phyloP scores from a whole-genome alignment of 345 rosid genomes.

The Ceriops decandra region DNA sequence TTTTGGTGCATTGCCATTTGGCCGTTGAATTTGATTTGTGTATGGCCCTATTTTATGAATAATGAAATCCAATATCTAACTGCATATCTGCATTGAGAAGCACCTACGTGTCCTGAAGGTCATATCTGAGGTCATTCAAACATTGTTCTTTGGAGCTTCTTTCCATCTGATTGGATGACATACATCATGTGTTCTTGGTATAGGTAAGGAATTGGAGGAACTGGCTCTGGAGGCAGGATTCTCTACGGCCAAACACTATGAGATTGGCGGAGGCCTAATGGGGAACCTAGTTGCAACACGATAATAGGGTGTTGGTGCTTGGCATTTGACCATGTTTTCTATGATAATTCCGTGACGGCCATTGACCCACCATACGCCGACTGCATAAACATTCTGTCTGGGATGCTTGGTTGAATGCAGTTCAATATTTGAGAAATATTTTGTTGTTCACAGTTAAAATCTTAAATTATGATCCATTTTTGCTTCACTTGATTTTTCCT shows the following conservation, averaged over 20 bases:
- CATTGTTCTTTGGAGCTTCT: neutral
- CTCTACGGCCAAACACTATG: slow-evolving; percentile 60
- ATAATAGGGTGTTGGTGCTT: slow-evolving; percentile 18
- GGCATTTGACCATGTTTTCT: neutral
- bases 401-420: too few relatives aligned
- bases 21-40: neutral
- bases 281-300: slow-evolving; percentile 71
- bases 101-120: too few relatives aligned
- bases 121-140: too few relatives aligned
- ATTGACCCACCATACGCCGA: too few relatives aligned
- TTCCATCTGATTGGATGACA: neutral
- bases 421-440: too few relatives aligned
- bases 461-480: too few relatives aligned
- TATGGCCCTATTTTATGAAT: neutral
- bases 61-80: neutral
- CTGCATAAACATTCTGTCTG: too few relatives aligned
- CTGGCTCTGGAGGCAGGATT: slow-evolving; percentile 74
- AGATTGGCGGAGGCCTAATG: slow-evolving; percentile 76
- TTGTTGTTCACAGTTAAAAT: too few relatives aligned
- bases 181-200: neutral
- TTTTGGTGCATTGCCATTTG: neutral
- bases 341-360: neutral
- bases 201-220: slow-evolving; percentile 75
- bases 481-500: too few relatives aligned
- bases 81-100: neutral